Percentiles rank a stretch among this genome's conserved stretches.
Evolutionary conservation across 208 protist species (phyloP).

Genomic region (Leishmania arabica): DNA sequence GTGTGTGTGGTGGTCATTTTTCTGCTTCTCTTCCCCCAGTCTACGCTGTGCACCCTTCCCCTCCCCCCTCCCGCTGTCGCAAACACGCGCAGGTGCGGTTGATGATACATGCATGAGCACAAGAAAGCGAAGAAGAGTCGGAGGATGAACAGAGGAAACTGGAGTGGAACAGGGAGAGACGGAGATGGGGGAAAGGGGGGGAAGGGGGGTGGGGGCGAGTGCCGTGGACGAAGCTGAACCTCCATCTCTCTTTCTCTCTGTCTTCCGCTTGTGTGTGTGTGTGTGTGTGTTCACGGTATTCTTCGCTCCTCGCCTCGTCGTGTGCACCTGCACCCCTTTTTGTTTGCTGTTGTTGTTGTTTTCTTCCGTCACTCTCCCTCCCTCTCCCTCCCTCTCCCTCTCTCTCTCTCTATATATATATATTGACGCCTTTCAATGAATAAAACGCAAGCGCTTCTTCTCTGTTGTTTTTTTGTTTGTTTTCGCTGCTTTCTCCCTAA

Average conservation of each 20-base stretch:
- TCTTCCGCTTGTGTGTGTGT: neutral
- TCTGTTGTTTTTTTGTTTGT: no score
- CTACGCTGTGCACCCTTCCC: neutral
- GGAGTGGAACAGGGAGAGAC: neutral
- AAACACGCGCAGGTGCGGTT: neutral
- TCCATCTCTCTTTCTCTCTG: neutral
- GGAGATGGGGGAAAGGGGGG: neutral
- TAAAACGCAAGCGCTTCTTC: neutral
- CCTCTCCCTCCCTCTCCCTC: no score
- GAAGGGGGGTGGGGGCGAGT: neutral
- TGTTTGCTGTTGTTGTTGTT: neutral
- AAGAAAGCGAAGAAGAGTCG: neutral
- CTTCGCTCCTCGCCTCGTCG: neutral
- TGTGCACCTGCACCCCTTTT: neutral
- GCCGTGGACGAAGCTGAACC: no score
- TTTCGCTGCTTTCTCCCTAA: no score
- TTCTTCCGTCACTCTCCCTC: no score
- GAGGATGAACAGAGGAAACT: neutral
- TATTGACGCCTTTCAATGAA: neutral
- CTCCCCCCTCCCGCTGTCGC: no score
- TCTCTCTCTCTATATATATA: no score
- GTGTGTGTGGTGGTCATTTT: no score
- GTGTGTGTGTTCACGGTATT: neutral
- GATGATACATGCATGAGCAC: neutral
- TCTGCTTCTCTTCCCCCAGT: no score